Conservation (phyloP, 371 early-diverging fungal species). For the Caulochytrium protostelioides region DNA sequence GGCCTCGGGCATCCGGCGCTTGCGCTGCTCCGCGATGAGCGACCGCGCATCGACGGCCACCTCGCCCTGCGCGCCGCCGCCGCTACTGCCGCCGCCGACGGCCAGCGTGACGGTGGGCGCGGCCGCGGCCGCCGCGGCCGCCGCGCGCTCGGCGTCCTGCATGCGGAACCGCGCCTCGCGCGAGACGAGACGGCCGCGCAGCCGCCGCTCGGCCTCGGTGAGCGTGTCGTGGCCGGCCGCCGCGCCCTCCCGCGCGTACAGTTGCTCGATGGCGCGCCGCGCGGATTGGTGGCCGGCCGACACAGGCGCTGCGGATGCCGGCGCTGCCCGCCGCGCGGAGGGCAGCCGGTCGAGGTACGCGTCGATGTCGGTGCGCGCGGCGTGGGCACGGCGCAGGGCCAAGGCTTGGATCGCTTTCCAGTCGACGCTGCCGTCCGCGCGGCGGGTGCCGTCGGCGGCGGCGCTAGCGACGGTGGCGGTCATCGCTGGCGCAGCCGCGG, state of each 20-base stretch:
- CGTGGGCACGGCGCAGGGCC: neutral
- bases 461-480: neutral
- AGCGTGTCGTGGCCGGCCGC: too few species aligned
- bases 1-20: too few species aligned
- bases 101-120: neutral
- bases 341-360: neutral
- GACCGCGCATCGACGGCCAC: neutral
- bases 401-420: too few species aligned
- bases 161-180: neutral
- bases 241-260: neutral
- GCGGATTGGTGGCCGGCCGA: neutral
- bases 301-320: neutral
- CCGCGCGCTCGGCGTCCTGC: neutral
- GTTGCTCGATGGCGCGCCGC: neutral
- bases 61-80: neutral
- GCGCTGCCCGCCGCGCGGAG: neutral
- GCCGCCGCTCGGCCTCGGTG: too few species aligned
- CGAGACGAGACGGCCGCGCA: too few species aligned
- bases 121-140: neutral
- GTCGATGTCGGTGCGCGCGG: neutral
- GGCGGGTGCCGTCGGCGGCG: neutral
- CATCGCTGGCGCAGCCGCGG: neutral
- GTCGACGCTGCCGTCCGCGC: too few species aligned
- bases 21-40: too few species aligned
- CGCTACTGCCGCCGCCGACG: neutral